phyloP scores from a whole-genome alignment of 345 rosid genomes.

The Salix suchowensis region DNA sequence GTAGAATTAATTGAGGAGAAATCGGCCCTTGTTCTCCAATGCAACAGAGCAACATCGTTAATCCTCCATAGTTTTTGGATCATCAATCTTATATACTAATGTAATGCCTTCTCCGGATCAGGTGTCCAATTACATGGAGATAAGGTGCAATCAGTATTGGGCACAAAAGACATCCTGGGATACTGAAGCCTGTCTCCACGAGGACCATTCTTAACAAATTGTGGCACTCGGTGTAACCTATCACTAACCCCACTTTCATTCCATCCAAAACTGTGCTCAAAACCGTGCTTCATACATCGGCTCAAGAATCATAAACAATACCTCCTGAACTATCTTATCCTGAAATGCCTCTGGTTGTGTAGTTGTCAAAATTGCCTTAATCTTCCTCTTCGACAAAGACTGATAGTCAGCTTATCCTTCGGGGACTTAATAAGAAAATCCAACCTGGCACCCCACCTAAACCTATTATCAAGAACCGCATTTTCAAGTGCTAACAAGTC shows the following conservation, averaged over 20 bases:
- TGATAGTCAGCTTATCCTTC: slow-evolving; percentile 72
- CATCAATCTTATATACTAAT: not conserved
- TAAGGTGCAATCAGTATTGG: not conserved
- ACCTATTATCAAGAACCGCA: slow-evolving; percentile 90
- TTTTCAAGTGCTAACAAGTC: slow-evolving; percentile 75
- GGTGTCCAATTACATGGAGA: not conserved
- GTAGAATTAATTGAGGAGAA: not conserved
- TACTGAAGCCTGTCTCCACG: not conserved
- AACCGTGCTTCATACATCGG: slow-evolving; percentile 77
- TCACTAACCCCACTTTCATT: slow-evolving; percentile 75
- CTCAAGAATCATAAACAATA: slow-evolving; percentile 77
- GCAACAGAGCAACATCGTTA: not conserved
- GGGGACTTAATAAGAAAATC: slow-evolving; percentile 86
- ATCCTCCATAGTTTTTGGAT: not conserved
- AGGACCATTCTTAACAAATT: not conserved
- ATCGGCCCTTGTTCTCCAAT: not conserved
- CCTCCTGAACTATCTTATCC: slow-evolving; percentile 94
- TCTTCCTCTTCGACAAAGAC: slow-evolving; percentile 89
- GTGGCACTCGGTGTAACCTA: slow-evolving; percentile 23
- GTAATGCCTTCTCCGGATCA: no score
- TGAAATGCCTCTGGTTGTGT: slow-evolving; percentile 89
- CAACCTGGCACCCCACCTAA: slow-evolving; percentile 93
- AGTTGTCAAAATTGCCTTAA: slow-evolving; percentile 76
- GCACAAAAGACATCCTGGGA: not conserved
- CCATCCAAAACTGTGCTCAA: slow-evolving; percentile 90